phyloP scores from a whole-genome alignment of 2,329 filamentous ascomycete genomes.

The Mycosphaerella sp. region DNA sequence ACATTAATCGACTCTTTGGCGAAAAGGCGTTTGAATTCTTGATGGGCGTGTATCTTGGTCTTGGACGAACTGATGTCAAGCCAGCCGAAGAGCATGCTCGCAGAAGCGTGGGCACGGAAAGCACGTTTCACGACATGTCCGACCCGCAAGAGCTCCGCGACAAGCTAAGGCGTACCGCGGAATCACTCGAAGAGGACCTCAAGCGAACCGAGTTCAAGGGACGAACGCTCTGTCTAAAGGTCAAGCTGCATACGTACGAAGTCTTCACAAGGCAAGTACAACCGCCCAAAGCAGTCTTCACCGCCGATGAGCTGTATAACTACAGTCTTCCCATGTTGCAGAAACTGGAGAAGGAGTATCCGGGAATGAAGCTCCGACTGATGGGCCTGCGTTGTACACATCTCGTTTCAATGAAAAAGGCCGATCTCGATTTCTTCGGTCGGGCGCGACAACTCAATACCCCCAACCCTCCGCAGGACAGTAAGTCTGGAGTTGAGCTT shows the following conservation, averaged over 20 bases:
- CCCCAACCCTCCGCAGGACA: slow-evolving; percentile 33
- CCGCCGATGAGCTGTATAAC: slow-evolving; percentile 76
- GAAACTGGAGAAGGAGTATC: slow-evolving; percentile 74
- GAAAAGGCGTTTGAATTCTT: slow-evolving; percentile 88
- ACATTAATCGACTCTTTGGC: slow-evolving; percentile 72
- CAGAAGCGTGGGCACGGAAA: slow-evolving; percentile 90
- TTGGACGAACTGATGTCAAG: slow-evolving; percentile 70
- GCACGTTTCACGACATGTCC: slow-evolving; percentile 77
- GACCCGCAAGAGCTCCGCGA: slow-evolving; percentile 61
- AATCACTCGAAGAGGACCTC: slow-evolving; percentile 83
- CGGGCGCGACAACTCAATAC: slow-evolving; percentile 23
- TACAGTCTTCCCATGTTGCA: slow-evolving; percentile 73
- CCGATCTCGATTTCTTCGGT: slow-evolving; percentile 74
- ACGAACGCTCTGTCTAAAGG: slow-evolving; percentile 82
- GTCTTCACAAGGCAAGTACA: slow-evolving; percentile 77
- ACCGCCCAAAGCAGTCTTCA: slow-evolving; percentile 62
- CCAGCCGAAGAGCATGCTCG: slow-evolving; percentile 85
- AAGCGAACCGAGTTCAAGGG: slow-evolving; percentile 74
- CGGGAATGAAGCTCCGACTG: slow-evolving; percentile 69
- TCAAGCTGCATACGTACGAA: slow-evolving; percentile 92
- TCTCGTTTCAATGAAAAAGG: slow-evolving; percentile 77
- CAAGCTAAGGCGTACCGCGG: slow-evolving; percentile 73
- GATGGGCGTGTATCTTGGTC: slow-evolving; percentile 73
- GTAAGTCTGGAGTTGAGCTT: slow-evolving; percentile 30
- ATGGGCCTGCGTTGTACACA: slow-evolving; percentile 88